Evolutionary conservation across 805 yeast species (phyloP).

Genomic region (Pichia paraexigua): DNA sequence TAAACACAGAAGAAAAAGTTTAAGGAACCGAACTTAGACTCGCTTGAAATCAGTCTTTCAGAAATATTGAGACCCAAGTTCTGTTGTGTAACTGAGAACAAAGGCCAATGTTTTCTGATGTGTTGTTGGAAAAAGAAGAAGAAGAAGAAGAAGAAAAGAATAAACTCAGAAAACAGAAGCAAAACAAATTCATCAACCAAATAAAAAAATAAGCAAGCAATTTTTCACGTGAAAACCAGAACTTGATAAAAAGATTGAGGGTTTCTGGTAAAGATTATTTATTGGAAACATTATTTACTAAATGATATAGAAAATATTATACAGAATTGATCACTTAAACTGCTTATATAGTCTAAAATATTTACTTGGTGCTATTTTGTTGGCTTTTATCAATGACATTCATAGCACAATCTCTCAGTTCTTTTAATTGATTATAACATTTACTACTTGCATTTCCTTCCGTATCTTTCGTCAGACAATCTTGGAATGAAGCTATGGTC

Average conservation of each 20-base stretch:
- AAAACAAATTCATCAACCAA: neutral
- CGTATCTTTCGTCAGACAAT: conserved; percentile 46
- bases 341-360: neutral
- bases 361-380: neutral
- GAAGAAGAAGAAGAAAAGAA: neutral
- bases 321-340: neutral
- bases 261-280: neutral
- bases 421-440: conserved; percentile 46
- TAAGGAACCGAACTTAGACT: conserved; percentile 9
- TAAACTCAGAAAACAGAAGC: neutral
- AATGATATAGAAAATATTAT: neutral
- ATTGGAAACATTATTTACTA: neutral
- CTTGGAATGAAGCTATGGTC: conserved; percentile 54
- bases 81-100: neutral
- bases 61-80: conserved; percentile 9
- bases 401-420: conserved; percentile 49
- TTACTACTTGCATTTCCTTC: conserved; percentile 33
- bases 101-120: conserved; percentile 11
- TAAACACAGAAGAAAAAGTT: conserved; percentile 4
- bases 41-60: conserved; percentile 4
- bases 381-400: conserved; percentile 4
- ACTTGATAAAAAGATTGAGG: neutral
- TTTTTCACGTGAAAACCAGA: neutral
- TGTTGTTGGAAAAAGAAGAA: conserved; percentile 4
- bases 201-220: no score